Conservation (phyloP, 2,329 filamentous ascomycete genomes). For the Xylaria arbuscula region DNA sequence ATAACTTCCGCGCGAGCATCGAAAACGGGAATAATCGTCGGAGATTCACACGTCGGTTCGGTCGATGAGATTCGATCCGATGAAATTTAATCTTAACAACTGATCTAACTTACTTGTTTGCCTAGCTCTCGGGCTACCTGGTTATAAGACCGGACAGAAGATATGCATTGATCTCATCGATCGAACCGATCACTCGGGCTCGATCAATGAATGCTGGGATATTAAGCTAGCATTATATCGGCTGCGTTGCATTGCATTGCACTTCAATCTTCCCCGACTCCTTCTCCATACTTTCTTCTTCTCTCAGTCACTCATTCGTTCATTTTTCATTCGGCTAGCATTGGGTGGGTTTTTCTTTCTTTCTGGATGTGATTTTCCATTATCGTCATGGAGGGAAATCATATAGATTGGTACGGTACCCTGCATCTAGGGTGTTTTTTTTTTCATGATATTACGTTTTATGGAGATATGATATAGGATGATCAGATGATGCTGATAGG, state of each 20-base stretch:
- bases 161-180: too few relatives aligned
- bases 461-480: slow-evolving; percentile 16
- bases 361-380: neutral
- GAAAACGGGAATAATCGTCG: slow-evolving; percentile 51
- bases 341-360: slow-evolving; percentile 15
- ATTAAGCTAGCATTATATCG: too few relatives aligned
- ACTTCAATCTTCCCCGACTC: neutral
- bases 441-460: slow-evolving; percentile 36
- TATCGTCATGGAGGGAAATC: slow-evolving; percentile 5
- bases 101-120: too few relatives aligned
- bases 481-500: neutral
- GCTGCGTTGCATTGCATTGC: neutral
- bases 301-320: neutral
- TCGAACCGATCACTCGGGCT: too few relatives aligned
- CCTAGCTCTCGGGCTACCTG: too few relatives aligned
- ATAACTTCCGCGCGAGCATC: slow-evolving; percentile 54
- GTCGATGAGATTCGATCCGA: slow-evolving; percentile 38
- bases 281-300: neutral
- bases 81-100: too few relatives aligned
- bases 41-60: slow-evolving; percentile 57
- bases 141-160: too few relatives aligned
- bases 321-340: slow-evolving; percentile 11
- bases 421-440: slow-evolving; percentile 16
- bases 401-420: slow-evolving; percentile 29
- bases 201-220: too few relatives aligned